These are phyloP conservation scores for Trichoderma asperelloides DNA, from an alignment of 495 filamentous ascomycete species.

Conservation along the genomic window DNA sequence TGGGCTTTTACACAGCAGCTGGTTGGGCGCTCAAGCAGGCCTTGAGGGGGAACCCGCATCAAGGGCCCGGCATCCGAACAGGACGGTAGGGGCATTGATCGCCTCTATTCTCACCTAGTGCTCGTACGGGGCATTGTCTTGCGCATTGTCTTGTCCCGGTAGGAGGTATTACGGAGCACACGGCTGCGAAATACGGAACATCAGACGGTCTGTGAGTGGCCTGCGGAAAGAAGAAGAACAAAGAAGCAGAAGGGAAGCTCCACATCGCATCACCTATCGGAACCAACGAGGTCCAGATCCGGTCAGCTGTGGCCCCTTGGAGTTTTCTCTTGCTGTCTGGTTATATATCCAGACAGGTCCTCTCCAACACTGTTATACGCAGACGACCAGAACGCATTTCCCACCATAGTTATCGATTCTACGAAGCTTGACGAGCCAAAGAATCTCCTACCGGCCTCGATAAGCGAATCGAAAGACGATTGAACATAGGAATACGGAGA, in stretches of 20 bases:
- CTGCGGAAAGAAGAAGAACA: background rate
- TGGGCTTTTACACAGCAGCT: constrained; percentile 3
- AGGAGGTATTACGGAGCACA: background rate
- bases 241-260: background rate
- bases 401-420: background rate
- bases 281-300: background rate
- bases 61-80: background rate
- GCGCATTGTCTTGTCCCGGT: background rate
- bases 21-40: background rate
- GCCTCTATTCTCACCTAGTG: background rate
- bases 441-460: background rate
- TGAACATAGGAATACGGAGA: background rate
- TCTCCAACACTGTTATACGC: background rate
- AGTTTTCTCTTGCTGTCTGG: background rate
- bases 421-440: background rate
- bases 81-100: background rate
- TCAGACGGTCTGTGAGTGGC: background rate
- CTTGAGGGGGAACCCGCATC: background rate
- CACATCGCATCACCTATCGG: constrained; percentile 4
- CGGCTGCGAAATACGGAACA: background rate
- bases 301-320: background rate
- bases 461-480: background rate
- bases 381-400: background rate
- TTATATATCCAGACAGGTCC: background rate
- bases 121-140: background rate